Percentiles rank a stretch among this genome's conserved stretches.
Evolutionary conservation across 768 basidiomycete species (phyloP).

Genomic region (Termitomyces sp.): DNA sequence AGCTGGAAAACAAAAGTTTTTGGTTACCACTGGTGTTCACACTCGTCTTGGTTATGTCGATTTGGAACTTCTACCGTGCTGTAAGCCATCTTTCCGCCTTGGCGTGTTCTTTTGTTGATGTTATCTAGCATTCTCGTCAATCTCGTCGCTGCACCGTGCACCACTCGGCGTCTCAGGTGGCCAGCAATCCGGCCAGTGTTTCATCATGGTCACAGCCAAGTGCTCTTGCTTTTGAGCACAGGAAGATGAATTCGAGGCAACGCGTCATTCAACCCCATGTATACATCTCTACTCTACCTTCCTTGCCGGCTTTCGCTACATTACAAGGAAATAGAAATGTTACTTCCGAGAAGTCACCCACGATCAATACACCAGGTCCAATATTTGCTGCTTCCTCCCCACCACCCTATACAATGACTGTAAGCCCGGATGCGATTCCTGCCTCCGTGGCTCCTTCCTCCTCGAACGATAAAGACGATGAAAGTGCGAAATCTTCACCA

Average conservation of each 20-base stretch:
- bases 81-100: background rate
- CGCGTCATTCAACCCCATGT: background rate
- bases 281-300: background rate
- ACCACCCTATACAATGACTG: background rate
- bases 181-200: background rate
- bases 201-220: background rate
- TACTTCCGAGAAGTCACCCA: background rate
- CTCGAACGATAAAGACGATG: background rate
- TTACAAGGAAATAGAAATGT: background rate
- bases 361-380: background rate
- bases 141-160: background rate
- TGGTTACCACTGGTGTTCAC: background rate
- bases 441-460: background rate
- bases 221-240: background rate
- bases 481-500: background rate
- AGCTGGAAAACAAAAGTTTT: background rate
- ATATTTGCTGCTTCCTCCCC: background rate
- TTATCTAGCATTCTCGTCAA: background rate
- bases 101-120: background rate
- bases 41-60: background rate
- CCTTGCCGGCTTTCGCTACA: background rate
- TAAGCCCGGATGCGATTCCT: background rate
- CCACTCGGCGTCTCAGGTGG: no score
- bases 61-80: conserved; percentile 1
- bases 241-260: background rate